Evolutionary conservation across 208 protist species (phyloP), one percentile per base, ranked within the genome.

Genomic region (Leishmania martiniquensis): DNA sequence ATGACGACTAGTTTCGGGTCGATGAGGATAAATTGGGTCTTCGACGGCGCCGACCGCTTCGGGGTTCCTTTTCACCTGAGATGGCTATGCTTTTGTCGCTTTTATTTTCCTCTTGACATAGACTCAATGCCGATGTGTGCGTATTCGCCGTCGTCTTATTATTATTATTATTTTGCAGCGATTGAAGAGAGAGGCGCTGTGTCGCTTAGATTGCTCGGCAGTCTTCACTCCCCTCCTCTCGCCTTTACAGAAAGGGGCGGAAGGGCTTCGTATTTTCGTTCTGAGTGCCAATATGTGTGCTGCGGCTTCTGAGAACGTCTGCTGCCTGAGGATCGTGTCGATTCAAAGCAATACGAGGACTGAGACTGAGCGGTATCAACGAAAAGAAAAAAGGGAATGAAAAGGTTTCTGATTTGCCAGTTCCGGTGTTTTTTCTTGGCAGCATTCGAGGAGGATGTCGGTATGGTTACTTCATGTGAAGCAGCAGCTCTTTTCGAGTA

Each of bases 361-460:
- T 51, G 65, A 49, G 42, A 22, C 22, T 17, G 25, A 51, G 25
- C 22, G 17, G 25, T 47, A 47, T 29, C n/a, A 42, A 44, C 1
- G 63, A 12, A 47, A 68, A 68, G 22, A 32, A 67, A 76, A 75
- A 51, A 66, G 42, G 9, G 47, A 68, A n/a, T n/a, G 29, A 47
- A 69, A 54, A 57, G 47, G 37, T n/a, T 15, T 44, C n/a, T 72
- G 68, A 25, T 55, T 1, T 17, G 68, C 22, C 20, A 29, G 10
- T 55, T 57, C 13, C 44, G n/a, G 4, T 34, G 12, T 55, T 70
- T 72, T 2, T 0, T 7, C 25, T 29, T 29, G 2, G 22, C 9
- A 69, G 32, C 47, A 10, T 20, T 32, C 25, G 25, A 20, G 25
- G 51, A 47, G 34, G n/a, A 42, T 10, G 42, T 67, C 60, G 37